Percentiles rank a stretch among this genome's conserved stretches.
Conservation (phyloP, 805 yeast species). For the Candida vaughaniae region DNA sequence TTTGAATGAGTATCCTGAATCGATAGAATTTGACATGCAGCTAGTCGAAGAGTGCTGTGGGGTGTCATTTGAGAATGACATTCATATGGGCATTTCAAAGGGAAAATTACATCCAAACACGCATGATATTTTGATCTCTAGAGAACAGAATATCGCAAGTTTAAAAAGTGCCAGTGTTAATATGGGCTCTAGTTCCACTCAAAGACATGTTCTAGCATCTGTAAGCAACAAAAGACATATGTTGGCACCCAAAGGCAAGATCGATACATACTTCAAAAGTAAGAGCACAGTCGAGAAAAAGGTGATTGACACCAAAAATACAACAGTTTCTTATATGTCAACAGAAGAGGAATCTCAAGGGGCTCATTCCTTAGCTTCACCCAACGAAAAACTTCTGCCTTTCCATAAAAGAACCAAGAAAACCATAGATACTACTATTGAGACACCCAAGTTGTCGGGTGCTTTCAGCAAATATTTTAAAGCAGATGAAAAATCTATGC, state of each 20-base stretch:
- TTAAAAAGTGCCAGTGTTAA: constrained; percentile 20
- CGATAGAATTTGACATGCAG: constrained; percentile 41
- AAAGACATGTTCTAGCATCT: background rate
- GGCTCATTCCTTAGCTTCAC: no score
- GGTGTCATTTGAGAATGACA: constrained; percentile 30
- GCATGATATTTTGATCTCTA: constrained; percentile 43
- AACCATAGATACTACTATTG: constrained; percentile 5
- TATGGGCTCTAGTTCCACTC: background rate
- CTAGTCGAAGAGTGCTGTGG: constrained; percentile 48
- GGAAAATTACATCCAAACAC: constrained; percentile 71
- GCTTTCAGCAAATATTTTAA: constrained; percentile 9
- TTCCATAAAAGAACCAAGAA: constrained; percentile 13
- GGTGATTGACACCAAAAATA: constrained; percentile 3
- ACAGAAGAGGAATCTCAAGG: no score
- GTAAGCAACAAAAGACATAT: background rate
- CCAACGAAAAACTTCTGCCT: constrained; percentile 14
- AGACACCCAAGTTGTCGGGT: constrained; percentile 9
- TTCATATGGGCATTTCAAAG: constrained; percentile 56
- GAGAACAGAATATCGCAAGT: constrained; percentile 40
- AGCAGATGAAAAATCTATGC: constrained; percentile 1
- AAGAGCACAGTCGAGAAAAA: no score
- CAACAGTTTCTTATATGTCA: background rate
- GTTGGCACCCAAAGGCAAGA: constrained; percentile 6
- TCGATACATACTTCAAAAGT: constrained; percentile 11
- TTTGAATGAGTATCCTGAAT: constrained; percentile 54